Percentiles rank a stretch among this genome's conserved stretches.
These are phyloP conservation scores for Ustilago crameri DNA, from an alignment of 1,284 basidiomycete species.

Conservation along the genomic window DNA sequence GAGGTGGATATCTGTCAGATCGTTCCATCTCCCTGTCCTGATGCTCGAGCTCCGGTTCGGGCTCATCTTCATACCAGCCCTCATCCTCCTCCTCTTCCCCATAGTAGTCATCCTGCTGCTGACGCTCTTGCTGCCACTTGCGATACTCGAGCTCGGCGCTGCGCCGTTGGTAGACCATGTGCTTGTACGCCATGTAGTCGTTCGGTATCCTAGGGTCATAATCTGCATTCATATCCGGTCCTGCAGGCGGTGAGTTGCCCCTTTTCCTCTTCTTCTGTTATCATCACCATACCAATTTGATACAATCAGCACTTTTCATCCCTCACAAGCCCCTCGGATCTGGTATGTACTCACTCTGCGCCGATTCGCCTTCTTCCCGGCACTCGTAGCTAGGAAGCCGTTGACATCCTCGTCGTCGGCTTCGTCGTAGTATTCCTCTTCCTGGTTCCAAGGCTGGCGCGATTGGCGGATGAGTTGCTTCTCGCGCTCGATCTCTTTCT, in stretches of 20 bases:
- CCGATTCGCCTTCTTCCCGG: slow-evolving; percentile 32
- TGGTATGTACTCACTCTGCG: slow-evolving; percentile 45
- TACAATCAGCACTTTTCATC: no score
- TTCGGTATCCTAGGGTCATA: slow-evolving; percentile 64
- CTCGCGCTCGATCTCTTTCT: slow-evolving; percentile 39
- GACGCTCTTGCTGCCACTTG: slow-evolving; percentile 14
- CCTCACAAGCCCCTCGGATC: no score
- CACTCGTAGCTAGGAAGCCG: slow-evolving; percentile 38
- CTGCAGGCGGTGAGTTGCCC: slow-evolving; percentile 27
- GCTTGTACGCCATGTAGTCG: slow-evolving; percentile 59
- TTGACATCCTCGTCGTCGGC: slow-evolving; percentile 57
- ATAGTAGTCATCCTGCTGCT: no score
- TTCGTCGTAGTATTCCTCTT: slow-evolving; percentile 17
- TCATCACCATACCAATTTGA: no score
- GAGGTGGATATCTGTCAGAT: slow-evolving; percentile 1
- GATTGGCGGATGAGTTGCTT: slow-evolving; percentile 12
- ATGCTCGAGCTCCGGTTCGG: slow-evolving; percentile 14
- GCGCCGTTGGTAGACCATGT: slow-evolving; percentile 46
- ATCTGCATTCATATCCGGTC: slow-evolving; percentile 53
- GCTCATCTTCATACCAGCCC: slow-evolving; percentile 21
- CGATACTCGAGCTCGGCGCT: slow-evolving; percentile 20
- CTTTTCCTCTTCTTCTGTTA: slow-evolving; percentile 39
- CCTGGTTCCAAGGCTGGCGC: not conserved
- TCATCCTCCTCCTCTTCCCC: slow-evolving; percentile 20
- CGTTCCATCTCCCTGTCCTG: slow-evolving; percentile 1